Conservation (phyloP, 2,329 filamentous ascomycete species). For the Apiospora marii region DNA sequence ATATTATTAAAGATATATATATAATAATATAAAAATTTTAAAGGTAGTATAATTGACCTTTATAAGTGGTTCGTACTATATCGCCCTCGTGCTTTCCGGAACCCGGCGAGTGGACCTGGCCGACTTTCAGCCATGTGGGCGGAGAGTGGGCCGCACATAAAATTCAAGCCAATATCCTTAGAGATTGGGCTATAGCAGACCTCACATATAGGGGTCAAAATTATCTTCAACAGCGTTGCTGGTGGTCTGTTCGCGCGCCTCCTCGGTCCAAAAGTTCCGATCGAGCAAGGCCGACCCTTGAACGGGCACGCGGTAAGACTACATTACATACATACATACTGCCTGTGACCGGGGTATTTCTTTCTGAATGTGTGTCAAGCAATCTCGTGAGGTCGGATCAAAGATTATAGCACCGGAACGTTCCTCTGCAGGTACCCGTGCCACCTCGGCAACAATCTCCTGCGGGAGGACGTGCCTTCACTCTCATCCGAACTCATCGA, state of each 20-base stretch:
- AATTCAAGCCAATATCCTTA: neutral
- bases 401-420: constrained; percentile 45
- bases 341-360: too few species aligned
- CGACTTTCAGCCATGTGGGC: neutral
- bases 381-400: neutral
- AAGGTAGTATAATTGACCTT: neutral
- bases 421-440: constrained; percentile 57
- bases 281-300: neutral
- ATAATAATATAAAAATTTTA: too few species aligned
- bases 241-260: too few species aligned
- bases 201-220: neutral
- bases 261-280: neutral
- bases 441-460: constrained; percentile 61
- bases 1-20: too few species aligned
- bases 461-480: constrained; percentile 39
- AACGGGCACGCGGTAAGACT: neutral
- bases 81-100: neutral
- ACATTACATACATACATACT: too few species aligned
- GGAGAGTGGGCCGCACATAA: neutral
- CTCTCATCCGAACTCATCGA: constrained; percentile 24
- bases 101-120: neutral
- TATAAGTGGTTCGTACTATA: too few species aligned
- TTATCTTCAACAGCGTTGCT: neutral
- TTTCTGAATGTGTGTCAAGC: too few species aligned
- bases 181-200: neutral